phyloP scores from a whole-genome alignment of 371 early-diverging fungal genomes.

The Rhizopus arrhizus region DNA sequence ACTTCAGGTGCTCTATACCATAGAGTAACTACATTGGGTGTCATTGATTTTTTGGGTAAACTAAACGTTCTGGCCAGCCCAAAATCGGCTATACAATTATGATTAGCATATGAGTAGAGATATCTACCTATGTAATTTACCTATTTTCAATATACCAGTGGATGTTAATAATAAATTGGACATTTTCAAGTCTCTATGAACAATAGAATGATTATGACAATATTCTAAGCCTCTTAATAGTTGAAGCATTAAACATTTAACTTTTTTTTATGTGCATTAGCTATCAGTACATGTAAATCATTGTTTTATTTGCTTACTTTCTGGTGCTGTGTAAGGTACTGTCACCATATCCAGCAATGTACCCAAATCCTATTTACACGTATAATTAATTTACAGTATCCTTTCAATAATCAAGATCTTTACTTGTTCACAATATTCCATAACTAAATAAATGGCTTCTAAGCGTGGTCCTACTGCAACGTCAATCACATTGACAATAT shows the following conservation, averaged over 20 bases:
- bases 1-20: conserved; percentile 97
- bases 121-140: conserved; percentile 2
- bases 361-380: conserved; percentile 61
- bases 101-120: background rate
- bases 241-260: conserved; percentile 83
- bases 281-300: background rate
- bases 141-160: conserved; percentile 79
- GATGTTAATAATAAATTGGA: conserved; percentile 80
- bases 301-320: conserved; percentile 42
- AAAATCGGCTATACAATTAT: conserved; percentile 75
- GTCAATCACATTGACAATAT: conserved; percentile 84
- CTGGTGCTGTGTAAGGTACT: conserved; percentile 61
- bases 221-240: conserved; percentile 75
- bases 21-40: conserved; percentile 92
- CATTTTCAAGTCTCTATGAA: conserved; percentile 87
- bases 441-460: conserved; percentile 73
- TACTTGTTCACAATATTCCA: conserved; percentile 82
- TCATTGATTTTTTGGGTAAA: conserved; percentile 73
- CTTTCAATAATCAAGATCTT: background rate
- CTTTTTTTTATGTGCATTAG: conserved; percentile 34
- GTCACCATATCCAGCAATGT: conserved; percentile 65
- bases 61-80: conserved; percentile 83
- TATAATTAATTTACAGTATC: background rate
- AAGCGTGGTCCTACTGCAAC: conserved; percentile 72
- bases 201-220: conserved; percentile 74